These are phyloP conservation scores for Claviceps maximensis DNA, from an alignment of 2,329 filamentous ascomycete genomes.

Conservation along the genomic window DNA sequence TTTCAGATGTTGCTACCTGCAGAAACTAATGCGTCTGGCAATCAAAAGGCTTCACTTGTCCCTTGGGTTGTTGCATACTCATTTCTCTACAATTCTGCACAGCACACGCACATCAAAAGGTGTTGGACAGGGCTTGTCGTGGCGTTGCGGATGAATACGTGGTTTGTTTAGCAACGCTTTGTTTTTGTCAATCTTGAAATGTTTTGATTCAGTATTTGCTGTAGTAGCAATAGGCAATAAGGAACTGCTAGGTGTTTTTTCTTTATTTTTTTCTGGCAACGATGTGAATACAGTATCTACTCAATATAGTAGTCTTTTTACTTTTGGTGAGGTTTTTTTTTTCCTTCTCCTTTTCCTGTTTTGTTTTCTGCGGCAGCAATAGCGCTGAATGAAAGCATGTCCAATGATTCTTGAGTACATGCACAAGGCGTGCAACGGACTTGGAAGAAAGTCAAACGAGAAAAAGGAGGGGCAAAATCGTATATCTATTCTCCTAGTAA, in stretches of 20 bases:
- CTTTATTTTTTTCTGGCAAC: too few relatives aligned
- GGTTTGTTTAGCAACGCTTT: conserved; percentile 5
- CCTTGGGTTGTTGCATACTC: conserved; percentile 8
- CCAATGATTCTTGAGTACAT: too few relatives aligned
- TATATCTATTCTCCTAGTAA: too few relatives aligned
- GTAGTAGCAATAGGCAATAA: conserved; percentile 17
- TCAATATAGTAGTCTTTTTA: neutral
- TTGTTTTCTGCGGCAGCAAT: neutral
- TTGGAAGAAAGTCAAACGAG: too few relatives aligned
- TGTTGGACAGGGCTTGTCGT: conserved; percentile 23
- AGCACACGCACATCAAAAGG: conserved; percentile 34
- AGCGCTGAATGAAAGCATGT: too few relatives aligned
- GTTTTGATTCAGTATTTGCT: conserved; percentile 6
- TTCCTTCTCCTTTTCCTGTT: neutral
- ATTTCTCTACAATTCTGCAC: conserved; percentile 28
- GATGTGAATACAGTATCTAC: neutral
- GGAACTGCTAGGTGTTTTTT: conserved; percentile 3
- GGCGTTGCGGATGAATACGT: conserved; percentile 15
- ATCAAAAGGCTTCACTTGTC: neutral
- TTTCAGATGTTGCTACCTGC: neutral
- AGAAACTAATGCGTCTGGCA: neutral
- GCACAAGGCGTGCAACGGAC: too few relatives aligned
- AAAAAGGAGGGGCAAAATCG: too few relatives aligned
- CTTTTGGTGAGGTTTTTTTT: too few relatives aligned
- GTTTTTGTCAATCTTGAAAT: conserved; percentile 16